Conservation (phyloP, 1,284 basidiomycete genomes). For the Moesziomyces sp. region DNA sequence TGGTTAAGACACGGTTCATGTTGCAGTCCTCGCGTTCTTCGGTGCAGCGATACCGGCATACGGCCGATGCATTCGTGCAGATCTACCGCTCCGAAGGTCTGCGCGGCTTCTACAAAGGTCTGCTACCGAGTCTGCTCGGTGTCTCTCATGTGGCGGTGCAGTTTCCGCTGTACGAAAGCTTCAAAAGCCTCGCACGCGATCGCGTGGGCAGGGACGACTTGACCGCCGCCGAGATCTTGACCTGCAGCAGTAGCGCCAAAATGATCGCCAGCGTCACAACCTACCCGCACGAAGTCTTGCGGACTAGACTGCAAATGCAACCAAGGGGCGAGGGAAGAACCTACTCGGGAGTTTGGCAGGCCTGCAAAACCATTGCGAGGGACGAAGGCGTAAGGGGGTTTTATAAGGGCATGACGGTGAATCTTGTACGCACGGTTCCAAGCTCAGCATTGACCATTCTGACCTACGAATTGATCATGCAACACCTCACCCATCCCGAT, state of each 20-base stretch:
- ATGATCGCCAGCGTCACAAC: slow-evolving; percentile 66
- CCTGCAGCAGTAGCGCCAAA: slow-evolving; percentile 63
- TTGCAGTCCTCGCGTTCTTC: slow-evolving; percentile 25
- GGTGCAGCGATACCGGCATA: slow-evolving; percentile 54
- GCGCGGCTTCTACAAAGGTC: slow-evolving; percentile 63
- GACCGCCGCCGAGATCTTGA: slow-evolving; percentile 46
- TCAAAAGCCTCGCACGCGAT: slow-evolving; percentile 48
- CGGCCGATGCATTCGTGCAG: slow-evolving; percentile 61
- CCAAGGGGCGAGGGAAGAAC: slow-evolving; percentile 18
- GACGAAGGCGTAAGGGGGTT: slow-evolving; percentile 63
- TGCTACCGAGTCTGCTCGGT: slow-evolving; percentile 61
- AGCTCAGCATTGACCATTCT: slow-evolving; percentile 64
- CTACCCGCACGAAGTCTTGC: slow-evolving; percentile 66
- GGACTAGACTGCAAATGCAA: slow-evolving; percentile 66
- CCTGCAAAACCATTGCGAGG: slow-evolving; percentile 42
- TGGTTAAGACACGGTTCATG: slow-evolving; percentile 67
- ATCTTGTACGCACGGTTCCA: slow-evolving; percentile 64
- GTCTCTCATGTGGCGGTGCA: slow-evolving; percentile 66
- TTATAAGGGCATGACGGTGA: slow-evolving; percentile 65
- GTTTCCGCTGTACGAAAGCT: slow-evolving; percentile 65
- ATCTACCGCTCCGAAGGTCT: slow-evolving; percentile 60
- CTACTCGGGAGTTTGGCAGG: slow-evolving; percentile 58
- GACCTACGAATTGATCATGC: slow-evolving; percentile 66
- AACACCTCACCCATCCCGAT: slow-evolving; percentile 36
- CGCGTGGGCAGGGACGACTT: slow-evolving; percentile 24